These are phyloP conservation scores for Excoecaria agallocha DNA, from an alignment of 345 rosid species.

Conservation along the genomic window DNA sequence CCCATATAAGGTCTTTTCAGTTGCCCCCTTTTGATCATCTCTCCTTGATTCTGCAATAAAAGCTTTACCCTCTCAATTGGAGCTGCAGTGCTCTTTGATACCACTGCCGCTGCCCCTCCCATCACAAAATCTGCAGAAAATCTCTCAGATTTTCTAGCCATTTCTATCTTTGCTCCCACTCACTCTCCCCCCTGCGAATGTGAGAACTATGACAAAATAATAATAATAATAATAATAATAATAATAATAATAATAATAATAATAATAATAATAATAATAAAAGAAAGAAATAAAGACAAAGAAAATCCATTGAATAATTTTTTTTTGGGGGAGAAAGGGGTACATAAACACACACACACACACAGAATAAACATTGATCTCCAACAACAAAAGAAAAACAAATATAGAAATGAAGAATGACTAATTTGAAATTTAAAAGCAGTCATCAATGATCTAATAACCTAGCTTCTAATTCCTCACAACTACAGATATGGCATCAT, in stretches of 20 bases:
- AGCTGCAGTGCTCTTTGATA: conserved; percentile 75
- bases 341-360: too few species aligned
- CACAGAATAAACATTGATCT: background rate
- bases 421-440: background rate
- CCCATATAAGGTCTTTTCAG: conserved; percentile 63
- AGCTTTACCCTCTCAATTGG: conserved; percentile 96
- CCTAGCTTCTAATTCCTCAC: background rate
- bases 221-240: too few species aligned
- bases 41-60: conserved; percentile 89
- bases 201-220: background rate
- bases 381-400: background rate
- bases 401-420: background rate
- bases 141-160: conserved; percentile 43
- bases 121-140: conserved; percentile 74
- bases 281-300: too few species aligned
- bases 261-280: too few species aligned
- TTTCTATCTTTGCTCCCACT: background rate
- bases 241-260: too few species aligned
- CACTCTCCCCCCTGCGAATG: conserved; percentile 7
- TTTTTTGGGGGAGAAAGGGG: background rate
- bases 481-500: background rate
- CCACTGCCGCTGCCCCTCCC: conserved; percentile 78
- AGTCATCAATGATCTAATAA: background rate
- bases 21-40: conserved; percentile 75
- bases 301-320: background rate